phyloP scores from a whole-genome alignment of 345 rosid species.

The Anacardium occidentale region DNA sequence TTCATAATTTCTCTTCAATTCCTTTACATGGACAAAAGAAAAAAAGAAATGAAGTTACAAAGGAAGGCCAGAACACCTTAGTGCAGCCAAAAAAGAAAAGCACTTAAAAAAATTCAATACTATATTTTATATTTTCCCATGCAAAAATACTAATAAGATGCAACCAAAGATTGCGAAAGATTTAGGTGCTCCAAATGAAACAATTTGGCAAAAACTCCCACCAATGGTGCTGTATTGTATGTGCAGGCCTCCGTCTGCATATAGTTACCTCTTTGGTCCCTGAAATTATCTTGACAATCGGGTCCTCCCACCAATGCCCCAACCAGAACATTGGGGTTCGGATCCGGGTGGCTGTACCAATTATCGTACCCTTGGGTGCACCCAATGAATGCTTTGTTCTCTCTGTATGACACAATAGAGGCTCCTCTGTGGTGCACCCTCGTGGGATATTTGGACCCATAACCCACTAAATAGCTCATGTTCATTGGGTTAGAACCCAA shows the following conservation, averaged over 20 bases:
- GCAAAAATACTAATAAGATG: constrained; percentile 41
- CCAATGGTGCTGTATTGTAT: constrained; percentile 64
- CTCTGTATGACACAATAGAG: constrained; percentile 72
- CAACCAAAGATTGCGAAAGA: constrained; percentile 39
- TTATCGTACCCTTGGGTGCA: constrained; percentile 85
- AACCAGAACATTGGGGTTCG: constrained; percentile 50
- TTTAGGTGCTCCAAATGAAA: constrained; percentile 41
- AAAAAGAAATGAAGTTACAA: neutral
- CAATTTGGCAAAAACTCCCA: constrained; percentile 65
- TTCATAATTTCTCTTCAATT: neutral
- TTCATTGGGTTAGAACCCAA: constrained; percentile 79
- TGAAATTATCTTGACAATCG: constrained; percentile 44
- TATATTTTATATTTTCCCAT: neutral
- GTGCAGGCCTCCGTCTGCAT: constrained; percentile 81
- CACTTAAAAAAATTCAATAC: neutral
- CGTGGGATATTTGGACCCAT: constrained; percentile 61
- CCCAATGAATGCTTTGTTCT: constrained; percentile 79
- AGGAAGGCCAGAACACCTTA: constrained; percentile 18
- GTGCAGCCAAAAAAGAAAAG: constrained; percentile 12
- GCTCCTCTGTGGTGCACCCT: constrained; percentile 95
- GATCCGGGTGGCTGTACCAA: constrained; percentile 44
- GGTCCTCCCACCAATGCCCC: constrained; percentile 81
- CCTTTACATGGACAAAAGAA: constrained; percentile 6
- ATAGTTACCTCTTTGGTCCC: constrained; percentile 51
- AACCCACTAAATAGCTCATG: constrained; percentile 84